Evolutionary conservation across 306 rosid species (phyloP).

Genomic region (Lathyrus aphaca): DNA sequence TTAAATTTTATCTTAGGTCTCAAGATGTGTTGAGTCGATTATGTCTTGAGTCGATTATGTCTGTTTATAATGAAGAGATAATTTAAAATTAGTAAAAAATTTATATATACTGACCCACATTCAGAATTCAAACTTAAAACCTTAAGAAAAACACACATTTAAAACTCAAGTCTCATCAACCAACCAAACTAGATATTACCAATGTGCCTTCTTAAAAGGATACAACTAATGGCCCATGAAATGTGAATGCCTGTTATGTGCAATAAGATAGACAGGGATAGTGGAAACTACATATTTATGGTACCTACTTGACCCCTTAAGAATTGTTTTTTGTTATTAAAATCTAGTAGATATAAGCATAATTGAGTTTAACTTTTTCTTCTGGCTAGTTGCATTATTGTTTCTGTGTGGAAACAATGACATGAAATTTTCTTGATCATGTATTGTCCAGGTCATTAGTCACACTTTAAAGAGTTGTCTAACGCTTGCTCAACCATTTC

Average conservation of each 20-base stretch:
- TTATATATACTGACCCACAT: too few relatives aligned
- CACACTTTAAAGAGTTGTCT: slow-evolving; percentile 35
- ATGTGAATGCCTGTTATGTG: slow-evolving; percentile 23
- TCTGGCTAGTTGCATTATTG: slow-evolving; percentile 38
- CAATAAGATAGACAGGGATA: slow-evolving; percentile 34
- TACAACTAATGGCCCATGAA: slow-evolving; percentile 42
- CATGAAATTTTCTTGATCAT: slow-evolving; percentile 44
- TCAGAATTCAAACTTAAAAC: too few relatives aligned
- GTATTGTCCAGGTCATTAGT: slow-evolving; percentile 41
- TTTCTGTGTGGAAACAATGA: slow-evolving; percentile 46
- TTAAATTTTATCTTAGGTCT: too few relatives aligned
- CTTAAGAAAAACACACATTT: too few relatives aligned
- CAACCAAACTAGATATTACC: too few relatives aligned
- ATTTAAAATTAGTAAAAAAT: too few relatives aligned
- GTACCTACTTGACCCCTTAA: slow-evolving; percentile 29
- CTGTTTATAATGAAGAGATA: too few relatives aligned
- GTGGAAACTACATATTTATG: slow-evolving; percentile 34
- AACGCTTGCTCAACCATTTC: background rate
- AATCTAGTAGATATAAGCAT: slow-evolving; percentile 47
- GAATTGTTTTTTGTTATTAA: slow-evolving; percentile 48
- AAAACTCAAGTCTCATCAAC: too few relatives aligned
- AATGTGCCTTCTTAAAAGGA: slow-evolving; percentile 44
- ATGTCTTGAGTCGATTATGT: too few relatives aligned
- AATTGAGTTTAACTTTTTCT: slow-evolving; percentile 37
- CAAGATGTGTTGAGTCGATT: too few relatives aligned